Evolutionary conservation across 1,284 basidiomycete species (phyloP).

Genomic region (Earliella scabrosa): DNA sequence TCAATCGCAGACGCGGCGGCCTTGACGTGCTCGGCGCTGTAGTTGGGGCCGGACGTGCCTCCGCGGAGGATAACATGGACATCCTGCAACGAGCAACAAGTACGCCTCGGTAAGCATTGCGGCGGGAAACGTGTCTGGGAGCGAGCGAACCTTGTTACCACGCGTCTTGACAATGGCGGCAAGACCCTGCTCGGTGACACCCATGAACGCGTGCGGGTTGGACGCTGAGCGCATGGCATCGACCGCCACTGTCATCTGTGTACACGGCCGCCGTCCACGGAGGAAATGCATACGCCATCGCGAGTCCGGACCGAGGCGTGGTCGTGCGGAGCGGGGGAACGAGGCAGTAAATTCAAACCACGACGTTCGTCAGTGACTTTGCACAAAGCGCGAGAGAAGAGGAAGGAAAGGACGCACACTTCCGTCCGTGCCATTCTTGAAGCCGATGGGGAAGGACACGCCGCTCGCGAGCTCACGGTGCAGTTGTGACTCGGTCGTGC

Average conservation of each 20-base stretch:
- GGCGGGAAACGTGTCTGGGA: not conserved
- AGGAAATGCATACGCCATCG: not conserved
- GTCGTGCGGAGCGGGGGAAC: too few relatives aligned
- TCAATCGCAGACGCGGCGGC: constrained; percentile 71
- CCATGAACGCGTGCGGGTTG: constrained; percentile 97
- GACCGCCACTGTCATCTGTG: constrained; percentile 76
- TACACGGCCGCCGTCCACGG: too few relatives aligned
- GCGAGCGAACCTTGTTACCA: constrained; percentile 62
- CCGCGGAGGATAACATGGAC: constrained; percentile 95
- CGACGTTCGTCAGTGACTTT: not conserved
- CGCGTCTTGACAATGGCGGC: constrained; percentile 96
- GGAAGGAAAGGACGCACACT: constrained; percentile 54
- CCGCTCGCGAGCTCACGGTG: constrained; percentile 93
- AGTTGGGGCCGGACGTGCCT: constrained; percentile 89
- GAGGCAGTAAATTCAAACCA: not conserved
- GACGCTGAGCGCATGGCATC: constrained; percentile 96
- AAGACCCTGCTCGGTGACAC: constrained; percentile 93
- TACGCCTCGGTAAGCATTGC: not conserved
- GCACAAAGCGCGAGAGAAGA: not conserved
- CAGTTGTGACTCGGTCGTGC: constrained; percentile 94
- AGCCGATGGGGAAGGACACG: constrained; percentile 92
- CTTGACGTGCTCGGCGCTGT: constrained; percentile 73
- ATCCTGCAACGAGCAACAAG: constrained; percentile 47
- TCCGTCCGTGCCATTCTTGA: constrained; percentile 99
- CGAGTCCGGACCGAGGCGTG: not conserved